Percentiles rank a stretch among this genome's conserved stretches.
Evolutionary conservation across 306 rosid genomes (phyloP).

Genomic region (Morella rubra): DNA sequence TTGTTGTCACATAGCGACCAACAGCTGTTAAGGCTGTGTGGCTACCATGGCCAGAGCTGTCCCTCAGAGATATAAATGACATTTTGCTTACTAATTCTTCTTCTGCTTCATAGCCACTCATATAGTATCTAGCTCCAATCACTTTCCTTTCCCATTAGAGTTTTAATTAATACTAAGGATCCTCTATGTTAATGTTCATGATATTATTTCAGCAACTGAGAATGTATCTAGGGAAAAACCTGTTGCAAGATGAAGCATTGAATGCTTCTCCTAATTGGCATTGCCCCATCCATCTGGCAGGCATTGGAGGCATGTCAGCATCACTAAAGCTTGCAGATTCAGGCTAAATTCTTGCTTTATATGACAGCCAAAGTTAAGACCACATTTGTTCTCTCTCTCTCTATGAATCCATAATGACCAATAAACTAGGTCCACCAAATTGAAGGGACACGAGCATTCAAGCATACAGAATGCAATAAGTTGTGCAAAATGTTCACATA

Average conservation of each 20-base stretch:
- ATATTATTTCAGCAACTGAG: slow-evolving; percentile 18
- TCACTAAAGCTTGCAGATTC: slow-evolving; percentile 79
- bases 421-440: background rate
- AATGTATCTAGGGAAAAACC: slow-evolving; percentile 41
- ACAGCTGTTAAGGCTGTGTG: slow-evolving; percentile 79
- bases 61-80: slow-evolving; percentile 72
- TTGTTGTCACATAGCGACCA: slow-evolving; percentile 56
- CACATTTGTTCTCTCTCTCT: background rate
- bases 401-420: background rate
- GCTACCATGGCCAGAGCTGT: slow-evolving; percentile 80
- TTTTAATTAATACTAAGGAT: slow-evolving; percentile 31
- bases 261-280: slow-evolving; percentile 78
- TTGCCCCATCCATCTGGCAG: slow-evolving; percentile 60
- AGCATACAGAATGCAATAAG: slow-evolving; percentile 11
- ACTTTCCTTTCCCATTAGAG: slow-evolving; percentile 53
- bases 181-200: background rate
- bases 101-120: slow-evolving; percentile 67
- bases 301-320: slow-evolving; percentile 67
- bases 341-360: slow-evolving; percentile 74
- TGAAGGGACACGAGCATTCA: background rate
- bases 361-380: slow-evolving; percentile 19
- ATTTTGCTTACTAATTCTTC: slow-evolving; percentile 50
- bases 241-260: slow-evolving; percentile 76
- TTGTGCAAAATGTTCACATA: background rate
- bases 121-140: slow-evolving; percentile 85